phyloP scores from a whole-genome alignment of 345 rosid genomes.

The Eucalyptus pauciflora region DNA sequence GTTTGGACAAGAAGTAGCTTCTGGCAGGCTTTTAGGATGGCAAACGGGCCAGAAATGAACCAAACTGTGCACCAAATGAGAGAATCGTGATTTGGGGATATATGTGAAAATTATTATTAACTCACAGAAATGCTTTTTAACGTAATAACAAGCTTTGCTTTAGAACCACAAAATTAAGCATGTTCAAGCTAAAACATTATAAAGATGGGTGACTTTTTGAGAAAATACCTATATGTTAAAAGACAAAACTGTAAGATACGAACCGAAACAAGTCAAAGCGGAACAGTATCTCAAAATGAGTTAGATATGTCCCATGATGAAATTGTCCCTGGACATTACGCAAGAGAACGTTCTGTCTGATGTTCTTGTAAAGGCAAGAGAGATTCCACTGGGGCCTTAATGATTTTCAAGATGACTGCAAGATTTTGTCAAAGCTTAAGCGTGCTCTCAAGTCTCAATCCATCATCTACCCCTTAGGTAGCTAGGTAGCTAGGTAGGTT shows the following conservation, averaged over 20 bases:
- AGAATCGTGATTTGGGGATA: neutral
- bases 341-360: neutral
- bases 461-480: neutral
- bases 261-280: too few relatives aligned
- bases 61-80: rapidly evolving
- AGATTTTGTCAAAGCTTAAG: neutral
- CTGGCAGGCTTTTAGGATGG: rapidly evolving
- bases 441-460: neutral
- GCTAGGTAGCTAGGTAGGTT: neutral
- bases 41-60: neutral
- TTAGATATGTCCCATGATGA: neutral
- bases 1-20: neutral
- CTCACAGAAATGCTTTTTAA: neutral
- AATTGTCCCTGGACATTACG: neutral
- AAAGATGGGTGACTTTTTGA: neutral
- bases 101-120: neutral
- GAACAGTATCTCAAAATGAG: too few relatives aligned
- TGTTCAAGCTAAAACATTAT: neutral
- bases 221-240: neutral
- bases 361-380: neutral
- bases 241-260: neutral
- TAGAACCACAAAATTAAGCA: neutral
- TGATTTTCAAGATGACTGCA: neutral
- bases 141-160: neutral
- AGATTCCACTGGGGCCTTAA: neutral